These are phyloP conservation scores for Hansfordia pulvinata DNA, from an alignment of 2,329 filamentous ascomycete genomes.

Conservation along the genomic window DNA sequence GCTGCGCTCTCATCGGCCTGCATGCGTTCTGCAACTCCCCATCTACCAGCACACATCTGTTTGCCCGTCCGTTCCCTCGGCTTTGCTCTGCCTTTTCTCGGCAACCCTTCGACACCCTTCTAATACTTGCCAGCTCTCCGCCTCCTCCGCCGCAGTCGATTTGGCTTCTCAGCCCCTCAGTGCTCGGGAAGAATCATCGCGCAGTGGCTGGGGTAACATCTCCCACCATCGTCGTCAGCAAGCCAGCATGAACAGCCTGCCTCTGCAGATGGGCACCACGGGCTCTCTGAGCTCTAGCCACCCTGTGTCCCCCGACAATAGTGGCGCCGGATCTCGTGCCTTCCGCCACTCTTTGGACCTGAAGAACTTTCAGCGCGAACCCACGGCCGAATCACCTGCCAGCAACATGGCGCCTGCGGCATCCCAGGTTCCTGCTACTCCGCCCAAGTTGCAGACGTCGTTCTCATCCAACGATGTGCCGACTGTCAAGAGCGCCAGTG, in stretches of 20 bases:
- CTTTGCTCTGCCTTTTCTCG: no score
- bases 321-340: conserved; percentile 31
- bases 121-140: conserved; percentile 48
- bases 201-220: conserved; percentile 46
- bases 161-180: conserved; percentile 62
- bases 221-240: conserved; percentile 56
- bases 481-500: conserved; percentile 60
- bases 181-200: conserved; percentile 38
- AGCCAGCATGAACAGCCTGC: conserved; percentile 34
- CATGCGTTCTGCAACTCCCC: no score
- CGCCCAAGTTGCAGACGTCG: conserved; percentile 70
- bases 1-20: no score
- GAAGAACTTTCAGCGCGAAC: conserved; percentile 25
- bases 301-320: conserved; percentile 25
- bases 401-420: conserved; percentile 30
- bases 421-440: conserved; percentile 42
- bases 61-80: no score
- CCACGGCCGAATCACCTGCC: conserved; percentile 21
- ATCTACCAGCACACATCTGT: no score
- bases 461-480: conserved; percentile 85
- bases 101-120: no score
- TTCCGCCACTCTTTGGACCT: conserved; percentile 46
- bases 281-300: conserved; percentile 23
- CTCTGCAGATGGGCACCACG: conserved; percentile 21
- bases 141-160: conserved; percentile 70